A percentile compares a stretch with the other conserved stretches of the same genome.
Conservation (phyloP, 768 basidiomycete genomes). For the Pisolithus tinctorius region DNA sequence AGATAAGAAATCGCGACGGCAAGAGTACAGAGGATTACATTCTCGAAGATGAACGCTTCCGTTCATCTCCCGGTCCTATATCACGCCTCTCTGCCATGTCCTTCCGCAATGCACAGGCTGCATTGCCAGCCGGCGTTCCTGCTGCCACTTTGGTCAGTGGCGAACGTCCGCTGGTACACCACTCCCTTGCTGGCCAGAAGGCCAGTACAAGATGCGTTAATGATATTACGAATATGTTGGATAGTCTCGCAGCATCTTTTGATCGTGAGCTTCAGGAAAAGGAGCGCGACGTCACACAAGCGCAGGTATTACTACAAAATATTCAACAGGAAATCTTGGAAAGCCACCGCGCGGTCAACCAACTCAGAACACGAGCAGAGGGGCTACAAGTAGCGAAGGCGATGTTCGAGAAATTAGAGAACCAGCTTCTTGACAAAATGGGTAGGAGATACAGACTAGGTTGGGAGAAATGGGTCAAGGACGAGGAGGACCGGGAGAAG, state of each 20-base stretch:
- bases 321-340: conserved; percentile 90
- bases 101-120: conserved; percentile 62
- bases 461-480: conserved; percentile 90
- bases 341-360: conserved; percentile 65
- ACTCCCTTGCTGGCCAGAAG: conserved; percentile 78
- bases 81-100: conserved; percentile 64
- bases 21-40: conserved; percentile 99
- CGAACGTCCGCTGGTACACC: conserved; percentile 71
- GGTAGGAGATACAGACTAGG: conserved; percentile 75
- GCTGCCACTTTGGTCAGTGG: conserved; percentile 39
- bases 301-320: conserved; percentile 75
- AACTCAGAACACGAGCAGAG: conserved; percentile 65
- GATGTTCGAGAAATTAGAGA: conserved; percentile 54
- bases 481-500: conserved; percentile 75
- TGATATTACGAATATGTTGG: conserved; percentile 81
- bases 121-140: conserved; percentile 36
- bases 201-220: conserved; percentile 81
- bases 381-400: conserved; percentile 55
- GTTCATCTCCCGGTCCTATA: conserved; percentile 79
- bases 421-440: conserved; percentile 67
- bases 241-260: conserved; percentile 81
- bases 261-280: conserved; percentile 90
- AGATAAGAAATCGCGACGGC: conserved; percentile 88
- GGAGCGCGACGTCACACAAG: conserved; percentile 86
- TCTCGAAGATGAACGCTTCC: conserved; percentile 94